Conservation (phyloP, 2,329 filamentous ascomycete genomes). For the Cercospora citrullina region DNA sequence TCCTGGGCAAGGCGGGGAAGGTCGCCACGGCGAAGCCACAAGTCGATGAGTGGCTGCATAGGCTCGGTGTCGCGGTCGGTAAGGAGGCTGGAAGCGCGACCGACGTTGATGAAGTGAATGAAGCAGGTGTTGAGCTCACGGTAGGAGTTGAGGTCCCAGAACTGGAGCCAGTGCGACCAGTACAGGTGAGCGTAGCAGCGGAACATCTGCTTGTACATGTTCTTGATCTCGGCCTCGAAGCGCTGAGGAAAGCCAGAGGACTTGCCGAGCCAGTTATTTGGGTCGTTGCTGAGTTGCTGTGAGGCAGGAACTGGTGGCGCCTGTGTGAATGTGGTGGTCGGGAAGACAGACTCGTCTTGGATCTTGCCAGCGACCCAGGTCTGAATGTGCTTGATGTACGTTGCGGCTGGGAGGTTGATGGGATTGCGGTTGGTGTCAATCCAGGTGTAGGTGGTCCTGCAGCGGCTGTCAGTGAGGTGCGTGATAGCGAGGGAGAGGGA, state of each 20-base stretch:
- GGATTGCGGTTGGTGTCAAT: conserved; percentile 83
- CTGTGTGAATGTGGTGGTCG: conserved; percentile 74
- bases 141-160: conserved; percentile 51
- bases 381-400: conserved; percentile 94
- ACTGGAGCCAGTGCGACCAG: conserved; percentile 54
- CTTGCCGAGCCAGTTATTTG: conserved; percentile 81
- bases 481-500: not conserved
- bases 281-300: conserved; percentile 48
- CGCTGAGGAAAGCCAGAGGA: conserved; percentile 66
- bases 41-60: conserved; percentile 90
- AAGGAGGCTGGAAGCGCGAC: conserved; percentile 75
- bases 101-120: conserved; percentile 58
- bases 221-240: conserved; percentile 74
- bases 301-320: conserved; percentile 56
- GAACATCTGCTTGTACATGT: conserved; percentile 58
- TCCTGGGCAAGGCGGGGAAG: conserved; percentile 57
- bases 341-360: conserved; percentile 85
- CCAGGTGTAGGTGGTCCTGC: conserved; percentile 95
- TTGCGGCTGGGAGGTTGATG: conserved; percentile 85
- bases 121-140: conserved; percentile 57
- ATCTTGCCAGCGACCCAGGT: conserved; percentile 97
- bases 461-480: not conserved
- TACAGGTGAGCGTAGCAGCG: conserved; percentile 57
- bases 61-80: conserved; percentile 89
- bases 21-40: conserved; percentile 86